These are phyloP conservation scores for Verbena officinalis DNA, from an alignment of 257 asterid species.

Conservation along the genomic window DNA sequence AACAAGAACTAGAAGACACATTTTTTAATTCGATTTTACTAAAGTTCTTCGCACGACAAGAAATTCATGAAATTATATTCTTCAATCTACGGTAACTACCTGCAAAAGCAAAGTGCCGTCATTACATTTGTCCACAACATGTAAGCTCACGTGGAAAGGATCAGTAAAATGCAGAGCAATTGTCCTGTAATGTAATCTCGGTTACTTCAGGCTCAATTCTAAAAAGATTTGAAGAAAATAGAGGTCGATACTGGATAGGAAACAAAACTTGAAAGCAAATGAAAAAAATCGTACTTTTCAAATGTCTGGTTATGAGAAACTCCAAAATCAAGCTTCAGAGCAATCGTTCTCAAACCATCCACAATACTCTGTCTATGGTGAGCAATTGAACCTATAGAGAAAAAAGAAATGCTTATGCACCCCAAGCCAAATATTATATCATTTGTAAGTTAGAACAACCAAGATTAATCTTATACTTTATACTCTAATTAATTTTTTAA, in stretches of 20 bases:
- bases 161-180: conserved; percentile 95
- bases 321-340: conserved; percentile 96
- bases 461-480: conserved; percentile 13
- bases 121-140: conserved; percentile 87
- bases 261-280: conserved; percentile 25
- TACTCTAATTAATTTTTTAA: too few relatives aligned
- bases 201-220: conserved; percentile 36
- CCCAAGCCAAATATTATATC: conserved; percentile 18
- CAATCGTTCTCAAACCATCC: conserved; percentile 95
- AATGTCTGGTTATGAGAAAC: conserved; percentile 88
- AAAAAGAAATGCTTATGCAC: conserved; percentile 24
- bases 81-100: conserved; percentile 47
- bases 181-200: conserved; percentile 59
- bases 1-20: conserved; percentile 24
- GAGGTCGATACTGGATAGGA: neutral
- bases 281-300: conserved; percentile 59
- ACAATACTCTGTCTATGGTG: conserved; percentile 82
- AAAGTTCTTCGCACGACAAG: conserved; percentile 5
- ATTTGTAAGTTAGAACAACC: conserved; percentile 12
- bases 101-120: conserved; percentile 95
- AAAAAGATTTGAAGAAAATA: conserved; percentile 20
- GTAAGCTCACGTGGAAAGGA: conserved; percentile 88
- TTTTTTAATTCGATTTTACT: neutral
- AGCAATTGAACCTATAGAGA: conserved; percentile 56
- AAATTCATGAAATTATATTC: neutral